Evolutionary conservation across 2,329 filamentous ascomycete genomes (phyloP), one percentile per base, ranked within the genome.

Genomic region (Biscogniauxia sp.): DNA sequence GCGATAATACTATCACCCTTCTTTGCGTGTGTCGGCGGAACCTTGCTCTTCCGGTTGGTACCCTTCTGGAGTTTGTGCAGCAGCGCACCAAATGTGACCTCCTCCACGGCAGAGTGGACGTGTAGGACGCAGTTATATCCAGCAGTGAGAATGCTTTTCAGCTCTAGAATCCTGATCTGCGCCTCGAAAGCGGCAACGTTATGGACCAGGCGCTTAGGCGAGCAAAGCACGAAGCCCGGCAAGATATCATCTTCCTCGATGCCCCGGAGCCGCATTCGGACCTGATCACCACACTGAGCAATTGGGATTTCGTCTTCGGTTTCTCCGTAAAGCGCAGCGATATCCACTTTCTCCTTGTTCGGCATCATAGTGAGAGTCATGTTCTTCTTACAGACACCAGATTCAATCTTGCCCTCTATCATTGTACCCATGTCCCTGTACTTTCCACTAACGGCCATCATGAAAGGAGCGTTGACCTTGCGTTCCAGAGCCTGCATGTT

Each of bases 121-220:
- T 99, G 95, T 68, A 99, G 82, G 50, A 99, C 96, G 73, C 95
- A 99, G 81, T 97, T 97, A 82, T 97, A 99, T 56, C 95, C 95
- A 20, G 94, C 92, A 8, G 90, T 91, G 49, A 99, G 83, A 73
- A 99, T 99, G 70, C 82, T 93, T 86, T 96, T 97, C 66, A 99
- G 82, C 67, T 99, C 95, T 56, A 99, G 82, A 66, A 99, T 93
- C 61, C 92, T 89, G 73, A 99, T 97, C 79, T 99, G 96, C 2
- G 95, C 96, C 79, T 99, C 96, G 69, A 99, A 99, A 55, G 88
- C 82, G 56, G 84, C 79, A 45, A 99, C 96, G 72, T 88, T 94
- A 80, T 99, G 92, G 20, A 98, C 95, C 32, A 95, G 86, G 68
- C 95, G 89, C 82, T 96, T 96, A 19, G 92, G 91, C 32, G 93